These are phyloP conservation scores for Plectosphaerella sp. DNA, from an alignment of 2,329 filamentous ascomycete genomes.

Conservation along the genomic window DNA sequence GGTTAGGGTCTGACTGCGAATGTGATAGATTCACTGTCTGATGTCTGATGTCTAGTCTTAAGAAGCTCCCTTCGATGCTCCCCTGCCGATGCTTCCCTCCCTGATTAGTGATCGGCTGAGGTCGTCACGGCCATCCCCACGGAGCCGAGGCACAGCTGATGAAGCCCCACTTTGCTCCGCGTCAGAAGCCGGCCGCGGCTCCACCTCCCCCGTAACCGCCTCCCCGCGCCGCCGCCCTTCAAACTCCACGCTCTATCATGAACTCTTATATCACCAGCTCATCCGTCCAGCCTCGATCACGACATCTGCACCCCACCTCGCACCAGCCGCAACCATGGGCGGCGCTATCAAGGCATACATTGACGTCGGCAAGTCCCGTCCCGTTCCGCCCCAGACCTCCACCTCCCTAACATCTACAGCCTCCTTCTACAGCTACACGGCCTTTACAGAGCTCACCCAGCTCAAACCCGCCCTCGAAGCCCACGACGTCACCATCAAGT, in stretches of 20 bases:
- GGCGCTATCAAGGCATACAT: slow-evolving; percentile 62
- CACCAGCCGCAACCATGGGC: slow-evolving; percentile 37
- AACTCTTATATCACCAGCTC: too few relatives aligned
- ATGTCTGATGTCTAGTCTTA: neutral
- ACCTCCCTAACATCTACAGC: slow-evolving; percentile 36
- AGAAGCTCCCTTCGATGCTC: too few relatives aligned
- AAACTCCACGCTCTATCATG: too few relatives aligned
- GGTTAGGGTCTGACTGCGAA: neutral
- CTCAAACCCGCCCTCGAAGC: slow-evolving; percentile 50
- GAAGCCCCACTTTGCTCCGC: too few relatives aligned
- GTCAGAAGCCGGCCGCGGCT: too few relatives aligned
- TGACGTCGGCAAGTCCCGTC: slow-evolving; percentile 52
- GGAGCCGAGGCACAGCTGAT: too few relatives aligned
- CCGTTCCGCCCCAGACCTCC: neutral
- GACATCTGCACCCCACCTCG: too few relatives aligned
- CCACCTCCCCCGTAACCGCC: too few relatives aligned
- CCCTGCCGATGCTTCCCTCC: too few relatives aligned
- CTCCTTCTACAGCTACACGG: slow-evolving; percentile 58
- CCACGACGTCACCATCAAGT: slow-evolving; percentile 64
- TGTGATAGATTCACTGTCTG: neutral
- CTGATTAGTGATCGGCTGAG: neutral
- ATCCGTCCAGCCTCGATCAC: too few relatives aligned
- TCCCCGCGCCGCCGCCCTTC: too few relatives aligned
- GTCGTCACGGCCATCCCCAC: too few relatives aligned
- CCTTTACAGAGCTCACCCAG: slow-evolving; percentile 52